These are phyloP conservation scores for Pisolithus sp. DNA, from an alignment of 768 basidiomycete species.

Conservation along the genomic window DNA sequence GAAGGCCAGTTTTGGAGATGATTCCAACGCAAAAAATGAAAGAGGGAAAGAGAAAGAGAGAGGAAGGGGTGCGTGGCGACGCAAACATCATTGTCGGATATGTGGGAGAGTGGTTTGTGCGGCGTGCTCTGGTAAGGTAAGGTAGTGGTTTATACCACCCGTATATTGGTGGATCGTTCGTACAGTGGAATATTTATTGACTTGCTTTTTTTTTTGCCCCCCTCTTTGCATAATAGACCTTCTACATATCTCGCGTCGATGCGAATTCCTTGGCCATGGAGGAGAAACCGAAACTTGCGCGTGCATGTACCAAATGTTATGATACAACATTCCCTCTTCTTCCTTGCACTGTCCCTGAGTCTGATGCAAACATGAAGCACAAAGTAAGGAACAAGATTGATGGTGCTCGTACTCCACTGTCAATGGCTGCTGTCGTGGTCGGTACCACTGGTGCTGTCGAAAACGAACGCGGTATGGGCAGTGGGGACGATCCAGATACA, in stretches of 20 bases:
- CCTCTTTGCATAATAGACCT: slow-evolving; percentile 49
- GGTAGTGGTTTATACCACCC: slow-evolving; percentile 7
- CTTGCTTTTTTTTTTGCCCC: not conserved
- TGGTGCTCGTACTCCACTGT: too few relatives aligned
- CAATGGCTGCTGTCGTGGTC: too few relatives aligned
- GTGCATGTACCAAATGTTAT: slow-evolving; percentile 83
- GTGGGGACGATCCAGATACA: too few relatives aligned
- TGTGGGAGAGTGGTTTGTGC: slow-evolving; percentile 85
- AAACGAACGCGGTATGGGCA: too few relatives aligned
- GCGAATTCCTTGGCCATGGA: slow-evolving; percentile 36
- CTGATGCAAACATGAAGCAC: not conserved
- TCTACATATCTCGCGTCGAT: slow-evolving; percentile 52
- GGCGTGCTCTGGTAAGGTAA: slow-evolving; percentile 72
- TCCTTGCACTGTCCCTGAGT: not conserved
- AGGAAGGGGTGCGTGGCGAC: slow-evolving; percentile 33
- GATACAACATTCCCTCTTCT: slow-evolving; percentile 73
- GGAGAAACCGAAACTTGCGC: slow-evolving; percentile 52
- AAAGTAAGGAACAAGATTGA: too few relatives aligned
- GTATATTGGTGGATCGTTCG: too few relatives aligned
- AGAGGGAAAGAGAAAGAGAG: not conserved
- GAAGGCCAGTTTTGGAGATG: slow-evolving; percentile 34
- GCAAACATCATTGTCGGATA: slow-evolving; percentile 81
- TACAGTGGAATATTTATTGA: too few relatives aligned
- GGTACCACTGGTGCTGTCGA: too few relatives aligned
- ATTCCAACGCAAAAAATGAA: not conserved